Evolutionary conservation across 2,329 filamentous ascomycete species (phyloP).

Genomic region (Fusarium hostae): DNA sequence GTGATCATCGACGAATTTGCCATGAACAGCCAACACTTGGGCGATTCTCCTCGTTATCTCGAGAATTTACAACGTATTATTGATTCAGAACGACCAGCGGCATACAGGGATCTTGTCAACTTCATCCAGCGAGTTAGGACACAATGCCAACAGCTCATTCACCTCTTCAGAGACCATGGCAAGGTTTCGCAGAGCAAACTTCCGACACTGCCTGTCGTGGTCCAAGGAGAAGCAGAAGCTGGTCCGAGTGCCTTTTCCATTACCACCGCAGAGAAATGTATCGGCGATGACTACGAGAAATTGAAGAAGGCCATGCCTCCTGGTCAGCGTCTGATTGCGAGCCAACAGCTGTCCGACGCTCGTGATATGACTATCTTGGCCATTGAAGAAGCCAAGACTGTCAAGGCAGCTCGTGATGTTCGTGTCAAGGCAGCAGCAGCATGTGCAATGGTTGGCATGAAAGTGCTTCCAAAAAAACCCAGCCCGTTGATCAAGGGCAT

Average conservation of each 20-base stretch:
- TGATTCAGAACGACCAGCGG: conserved; percentile 81
- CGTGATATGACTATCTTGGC: conserved; percentile 75
- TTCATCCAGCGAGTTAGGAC: conserved; percentile 90
- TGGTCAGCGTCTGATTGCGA: conserved; percentile 85
- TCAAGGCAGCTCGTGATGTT: conserved; percentile 85
- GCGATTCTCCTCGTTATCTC: conserved; percentile 63
- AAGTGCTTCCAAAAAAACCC: conserved; percentile 90
- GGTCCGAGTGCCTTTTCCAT: conserved; percentile 94
- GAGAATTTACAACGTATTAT: conserved; percentile 77
- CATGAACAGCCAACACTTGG: conserved; percentile 62
- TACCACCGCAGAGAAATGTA: conserved; percentile 85
- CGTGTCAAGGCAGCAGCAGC: conserved; percentile 89
- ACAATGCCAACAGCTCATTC: conserved; percentile 89
- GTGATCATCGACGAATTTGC: conserved; percentile 92
- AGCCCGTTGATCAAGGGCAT: conserved; percentile 93
- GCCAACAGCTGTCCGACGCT: conserved; percentile 81
- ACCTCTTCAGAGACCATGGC: conserved; percentile 90
- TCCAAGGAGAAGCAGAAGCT: conserved; percentile 91
- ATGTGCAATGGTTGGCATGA: conserved; percentile 88
- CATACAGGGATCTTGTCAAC: conserved; percentile 90
- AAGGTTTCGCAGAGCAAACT: conserved; percentile 81
- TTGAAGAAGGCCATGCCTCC: conserved; percentile 90
- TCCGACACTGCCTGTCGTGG: conserved; percentile 85
- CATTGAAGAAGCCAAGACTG: conserved; percentile 80
- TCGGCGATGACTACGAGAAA: conserved; percentile 85